phyloP scores from a whole-genome alignment of 2,329 filamentous ascomycete species.

The Exserohilum turcica region DNA sequence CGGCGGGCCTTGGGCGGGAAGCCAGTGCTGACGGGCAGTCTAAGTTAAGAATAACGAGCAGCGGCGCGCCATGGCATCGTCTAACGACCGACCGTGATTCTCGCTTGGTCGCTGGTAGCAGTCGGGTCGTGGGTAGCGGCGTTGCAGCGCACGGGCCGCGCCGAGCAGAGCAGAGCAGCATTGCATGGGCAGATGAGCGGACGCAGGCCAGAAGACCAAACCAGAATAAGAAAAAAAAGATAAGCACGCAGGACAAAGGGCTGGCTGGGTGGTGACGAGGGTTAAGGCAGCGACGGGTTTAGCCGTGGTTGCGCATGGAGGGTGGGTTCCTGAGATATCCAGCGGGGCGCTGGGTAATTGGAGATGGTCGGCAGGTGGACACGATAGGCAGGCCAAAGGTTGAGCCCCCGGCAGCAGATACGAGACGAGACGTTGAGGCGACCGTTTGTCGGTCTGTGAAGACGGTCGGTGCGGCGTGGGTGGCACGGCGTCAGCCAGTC shows the following conservation, averaged over 20 bases:
- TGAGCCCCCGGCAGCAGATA: background rate
- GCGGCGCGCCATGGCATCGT: background rate
- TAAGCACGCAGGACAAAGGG: too few species aligned
- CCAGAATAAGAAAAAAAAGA: too few species aligned
- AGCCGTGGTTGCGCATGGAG: background rate
- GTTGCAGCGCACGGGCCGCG: background rate
- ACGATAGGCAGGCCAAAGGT: background rate
- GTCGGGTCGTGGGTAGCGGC: too few species aligned
- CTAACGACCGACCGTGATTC: background rate
- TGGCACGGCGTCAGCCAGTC: conserved; percentile 8
- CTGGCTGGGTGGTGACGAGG: background rate
- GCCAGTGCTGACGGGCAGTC: background rate
- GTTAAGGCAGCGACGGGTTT: background rate
- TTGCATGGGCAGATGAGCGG: background rate
- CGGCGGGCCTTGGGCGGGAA: too few species aligned
- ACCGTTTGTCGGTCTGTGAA: conserved; percentile 10
- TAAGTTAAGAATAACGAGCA: too few species aligned
- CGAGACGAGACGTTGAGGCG: conserved; percentile 8
- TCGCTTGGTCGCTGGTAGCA: background rate
- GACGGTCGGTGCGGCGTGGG: conserved; percentile 3
- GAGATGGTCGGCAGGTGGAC: background rate
- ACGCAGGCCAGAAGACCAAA: background rate
- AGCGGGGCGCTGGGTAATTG: background rate
- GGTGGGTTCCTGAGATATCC: background rate
- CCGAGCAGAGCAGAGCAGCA: too few species aligned